Evolutionary conservation across 305 asterid genomes (phyloP).

Genomic region (Andrographis paniculata): DNA sequence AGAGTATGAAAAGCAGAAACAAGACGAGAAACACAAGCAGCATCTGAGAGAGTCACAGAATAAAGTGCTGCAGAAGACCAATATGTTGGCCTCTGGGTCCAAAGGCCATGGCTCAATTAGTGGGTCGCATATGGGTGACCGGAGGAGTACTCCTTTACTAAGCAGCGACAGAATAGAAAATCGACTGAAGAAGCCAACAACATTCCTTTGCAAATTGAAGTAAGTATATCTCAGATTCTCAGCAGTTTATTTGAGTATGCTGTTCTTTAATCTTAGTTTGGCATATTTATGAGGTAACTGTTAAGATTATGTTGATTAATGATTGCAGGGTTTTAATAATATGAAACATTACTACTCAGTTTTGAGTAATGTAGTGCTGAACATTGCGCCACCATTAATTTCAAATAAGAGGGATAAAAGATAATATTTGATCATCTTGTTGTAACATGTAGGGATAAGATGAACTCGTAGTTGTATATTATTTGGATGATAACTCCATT

Average conservation of each 20-base stretch:
- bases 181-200: constrained; percentile 95
- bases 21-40: constrained; percentile 77
- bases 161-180: constrained; percentile 84
- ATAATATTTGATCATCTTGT: no score
- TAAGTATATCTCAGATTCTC: constrained; percentile 62
- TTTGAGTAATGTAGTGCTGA: no score
- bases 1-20: constrained; percentile 78
- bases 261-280: constrained; percentile 10
- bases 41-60: constrained; percentile 75
- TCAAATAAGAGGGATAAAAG: no score
- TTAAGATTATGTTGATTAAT: not conserved
- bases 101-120: constrained; percentile 75
- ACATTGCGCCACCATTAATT: no score
- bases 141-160: constrained; percentile 66
- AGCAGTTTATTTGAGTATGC: constrained; percentile 15
- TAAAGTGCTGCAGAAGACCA: constrained; percentile 80
- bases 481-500: no score
- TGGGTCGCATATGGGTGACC: constrained; percentile 86
- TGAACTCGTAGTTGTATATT: no score
- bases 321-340: not conserved
- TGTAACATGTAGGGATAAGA: no score
- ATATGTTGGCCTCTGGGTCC: constrained; percentile 60
- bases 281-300: constrained; percentile 7
- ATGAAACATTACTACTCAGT: no score
- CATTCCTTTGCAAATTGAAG: constrained; percentile 98